Percentiles rank a stretch among this genome's conserved stretches.
phyloP scores from a whole-genome alignment of 306 rosid genomes.

The Glycine soja region DNA sequence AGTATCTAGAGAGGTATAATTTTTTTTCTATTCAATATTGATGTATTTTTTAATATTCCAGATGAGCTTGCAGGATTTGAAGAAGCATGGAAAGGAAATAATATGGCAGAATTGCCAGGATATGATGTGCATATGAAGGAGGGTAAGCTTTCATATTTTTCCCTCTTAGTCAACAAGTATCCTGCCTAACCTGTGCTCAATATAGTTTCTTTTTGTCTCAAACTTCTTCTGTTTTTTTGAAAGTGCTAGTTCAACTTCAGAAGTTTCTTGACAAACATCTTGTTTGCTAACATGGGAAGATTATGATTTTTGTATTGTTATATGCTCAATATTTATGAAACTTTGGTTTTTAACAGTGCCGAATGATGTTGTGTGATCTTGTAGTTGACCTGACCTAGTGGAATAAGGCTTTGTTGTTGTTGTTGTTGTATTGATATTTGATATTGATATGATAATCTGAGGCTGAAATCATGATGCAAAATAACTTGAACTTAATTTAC shows the following conservation, averaged over 20 bases:
- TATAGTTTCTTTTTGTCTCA: not conserved
- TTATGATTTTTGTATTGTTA: not conserved
- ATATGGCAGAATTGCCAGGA: slow-evolving; percentile 50
- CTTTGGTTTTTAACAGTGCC: too few relatives aligned
- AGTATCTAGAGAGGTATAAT: not conserved
- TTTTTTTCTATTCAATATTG: not conserved
- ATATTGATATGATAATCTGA: not conserved
- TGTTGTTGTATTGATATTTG: not conserved
- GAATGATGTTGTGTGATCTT: too few relatives aligned
- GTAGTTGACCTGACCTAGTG: too few relatives aligned
- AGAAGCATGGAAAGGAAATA: slow-evolving; percentile 73
- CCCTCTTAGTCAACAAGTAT: not conserved
- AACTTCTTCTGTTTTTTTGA: not conserved
- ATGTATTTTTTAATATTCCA: slow-evolving; percentile 38
- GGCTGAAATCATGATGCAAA: slow-evolving; percentile 10
- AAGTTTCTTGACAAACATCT: not conserved
- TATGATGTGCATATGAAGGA: slow-evolving; percentile 44
- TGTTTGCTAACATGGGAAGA: not conserved
- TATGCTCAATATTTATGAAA: not conserved
- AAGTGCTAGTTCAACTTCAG: not conserved
- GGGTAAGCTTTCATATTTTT: slow-evolving; percentile 43
- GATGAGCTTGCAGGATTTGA: slow-evolving; percentile 85
- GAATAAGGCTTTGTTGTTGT: too few relatives aligned
- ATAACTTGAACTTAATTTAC: not conserved
- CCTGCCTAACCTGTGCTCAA: not conserved